phyloP scores from a whole-genome alignment of 225 moss, liverwort and hornwort species.

The Antitrichia curtipendula region DNA sequence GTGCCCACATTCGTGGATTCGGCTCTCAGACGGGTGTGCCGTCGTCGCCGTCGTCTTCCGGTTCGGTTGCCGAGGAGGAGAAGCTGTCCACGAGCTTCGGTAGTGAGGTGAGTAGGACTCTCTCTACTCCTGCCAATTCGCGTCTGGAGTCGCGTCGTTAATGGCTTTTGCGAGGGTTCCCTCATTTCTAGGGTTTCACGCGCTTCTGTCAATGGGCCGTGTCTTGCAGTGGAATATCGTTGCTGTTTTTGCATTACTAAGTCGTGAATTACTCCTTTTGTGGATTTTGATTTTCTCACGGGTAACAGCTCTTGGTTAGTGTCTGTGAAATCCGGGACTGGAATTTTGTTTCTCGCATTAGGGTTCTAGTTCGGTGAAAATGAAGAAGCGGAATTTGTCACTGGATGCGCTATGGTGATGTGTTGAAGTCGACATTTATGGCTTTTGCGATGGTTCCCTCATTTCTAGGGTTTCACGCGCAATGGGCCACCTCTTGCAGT shows the following conservation, averaged over 20 bases:
- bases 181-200: not conserved
- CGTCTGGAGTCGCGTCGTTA: not conserved
- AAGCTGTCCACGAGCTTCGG: not conserved
- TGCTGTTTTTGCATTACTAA: not conserved
- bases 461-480: not conserved
- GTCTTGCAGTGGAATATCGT: not conserved
- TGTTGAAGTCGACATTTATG: not conserved
- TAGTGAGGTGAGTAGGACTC: conserved; percentile 6
- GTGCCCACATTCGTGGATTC: not conserved
- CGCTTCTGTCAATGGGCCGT: not conserved
- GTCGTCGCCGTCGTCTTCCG: not conserved
- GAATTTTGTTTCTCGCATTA: not conserved
- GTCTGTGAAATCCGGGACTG: not conserved
- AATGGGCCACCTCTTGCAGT: not conserved
- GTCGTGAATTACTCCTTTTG: not conserved
- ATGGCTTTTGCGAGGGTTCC: not conserved
- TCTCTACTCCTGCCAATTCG: not conserved
- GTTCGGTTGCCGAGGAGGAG: conserved; percentile 19
- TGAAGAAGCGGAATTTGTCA: not conserved
- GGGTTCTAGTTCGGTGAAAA: not conserved
- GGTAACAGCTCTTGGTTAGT: not conserved
- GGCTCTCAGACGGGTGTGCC: not conserved
- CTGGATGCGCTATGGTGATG: not conserved
- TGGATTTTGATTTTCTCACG: not conserved
- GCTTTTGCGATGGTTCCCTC: not conserved